Evolutionary conservation across 2,329 filamentous ascomycete species (phyloP).

Genomic region (Sordariomycetes sp.): DNA sequence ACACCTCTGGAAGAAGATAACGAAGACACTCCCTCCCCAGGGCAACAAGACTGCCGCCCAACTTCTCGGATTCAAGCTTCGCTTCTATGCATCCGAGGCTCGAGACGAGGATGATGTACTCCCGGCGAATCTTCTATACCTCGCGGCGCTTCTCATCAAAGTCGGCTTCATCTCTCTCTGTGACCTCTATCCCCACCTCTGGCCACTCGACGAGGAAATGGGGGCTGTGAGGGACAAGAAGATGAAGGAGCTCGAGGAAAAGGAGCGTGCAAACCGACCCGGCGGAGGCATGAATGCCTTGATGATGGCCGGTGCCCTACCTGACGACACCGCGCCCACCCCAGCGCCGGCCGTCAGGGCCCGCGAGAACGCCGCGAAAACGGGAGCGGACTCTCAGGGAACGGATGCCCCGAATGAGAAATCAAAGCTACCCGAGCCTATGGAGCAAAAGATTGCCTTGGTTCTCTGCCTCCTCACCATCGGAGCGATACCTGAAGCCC

Average conservation of each 20-base stretch:
- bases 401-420: conserved; percentile 30
- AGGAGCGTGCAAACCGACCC: conserved; percentile 59
- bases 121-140: conserved; percentile 85
- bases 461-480: conserved; percentile 81
- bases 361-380: conserved; percentile 41
- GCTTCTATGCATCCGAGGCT: conserved; percentile 79
- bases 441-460: conserved; percentile 79
- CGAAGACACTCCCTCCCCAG: conserved; percentile 68
- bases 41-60: conserved; percentile 92
- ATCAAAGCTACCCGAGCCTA: conserved; percentile 54
- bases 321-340: conserved; percentile 62
- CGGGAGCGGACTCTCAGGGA: conserved; percentile 15
- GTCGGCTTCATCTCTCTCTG: conserved; percentile 89
- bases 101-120: conserved; percentile 66
- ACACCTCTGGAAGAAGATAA: conserved; percentile 67
- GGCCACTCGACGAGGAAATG: conserved; percentile 79
- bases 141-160: conserved; percentile 88
- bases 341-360: conserved; percentile 26
- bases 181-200: conserved; percentile 87
- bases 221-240: conserved; percentile 58
- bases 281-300: conserved; percentile 74
- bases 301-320: conserved; percentile 73
- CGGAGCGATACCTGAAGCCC: conserved; percentile 81
- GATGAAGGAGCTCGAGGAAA: conserved; percentile 66
- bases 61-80: conserved; percentile 90